Evolutionary conservation across 306 rosid species (phyloP).

Genomic region (Nissolia schottii): DNA sequence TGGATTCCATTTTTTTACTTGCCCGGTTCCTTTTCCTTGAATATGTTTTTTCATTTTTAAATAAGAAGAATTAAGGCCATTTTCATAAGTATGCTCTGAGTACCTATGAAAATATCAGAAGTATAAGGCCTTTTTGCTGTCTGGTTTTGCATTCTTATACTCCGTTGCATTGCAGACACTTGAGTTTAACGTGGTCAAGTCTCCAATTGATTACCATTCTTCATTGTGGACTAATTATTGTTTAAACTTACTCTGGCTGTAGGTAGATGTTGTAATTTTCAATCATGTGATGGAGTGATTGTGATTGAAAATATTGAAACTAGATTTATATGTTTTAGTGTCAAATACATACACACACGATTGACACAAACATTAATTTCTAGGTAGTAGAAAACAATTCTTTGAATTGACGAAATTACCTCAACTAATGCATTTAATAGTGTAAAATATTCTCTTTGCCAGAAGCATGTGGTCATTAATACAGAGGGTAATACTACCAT

Average conservation of each 20-base stretch:
- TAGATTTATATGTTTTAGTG: not conserved
- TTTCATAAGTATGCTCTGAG: not conserved
- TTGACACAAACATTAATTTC: too few relatives aligned
- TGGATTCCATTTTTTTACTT: not conserved
- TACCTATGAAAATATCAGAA: not conserved
- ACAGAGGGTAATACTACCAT: too few relatives aligned
- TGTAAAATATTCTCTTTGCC: too few relatives aligned
- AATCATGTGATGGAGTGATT: not conserved
- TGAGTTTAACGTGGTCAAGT: not conserved
- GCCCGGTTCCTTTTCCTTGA: not conserved
- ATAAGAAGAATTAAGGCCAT: not conserved
- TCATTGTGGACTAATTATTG: not conserved
- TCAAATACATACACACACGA: too few relatives aligned
- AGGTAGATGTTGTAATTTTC: too few relatives aligned
- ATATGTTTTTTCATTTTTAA: conserved; percentile 14
- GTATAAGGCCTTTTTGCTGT: not conserved
- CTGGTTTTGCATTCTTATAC: not conserved
- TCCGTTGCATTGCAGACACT: not conserved
- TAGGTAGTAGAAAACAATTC: too few relatives aligned
- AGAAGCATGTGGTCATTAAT: too few relatives aligned
- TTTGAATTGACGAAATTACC: too few relatives aligned
- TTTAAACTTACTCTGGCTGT: not conserved
- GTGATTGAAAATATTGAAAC: not conserved
- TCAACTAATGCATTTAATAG: too few relatives aligned
- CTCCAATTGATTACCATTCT: not conserved